Evolutionary conservation across 2,329 filamentous ascomycete species (phyloP).

Genomic region (Hymenoscyphus linearis): DNA sequence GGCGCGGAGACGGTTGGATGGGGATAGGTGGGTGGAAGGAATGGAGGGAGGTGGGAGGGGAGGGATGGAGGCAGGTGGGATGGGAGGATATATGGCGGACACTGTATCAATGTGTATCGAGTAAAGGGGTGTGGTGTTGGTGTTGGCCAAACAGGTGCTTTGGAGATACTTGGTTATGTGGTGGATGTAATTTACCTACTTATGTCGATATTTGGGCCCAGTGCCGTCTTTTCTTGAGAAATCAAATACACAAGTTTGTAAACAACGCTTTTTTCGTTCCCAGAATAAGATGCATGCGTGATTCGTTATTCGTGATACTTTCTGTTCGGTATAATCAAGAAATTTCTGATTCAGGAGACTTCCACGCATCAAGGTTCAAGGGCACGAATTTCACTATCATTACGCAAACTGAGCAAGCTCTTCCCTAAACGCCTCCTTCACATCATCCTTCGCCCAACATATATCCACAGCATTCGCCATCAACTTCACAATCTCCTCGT

Average conservation of each 20-base stretch:
- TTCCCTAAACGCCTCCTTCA: neutral
- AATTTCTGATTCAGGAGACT: too few species aligned
- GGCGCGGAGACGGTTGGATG: neutral
- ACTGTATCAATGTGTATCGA: neutral
- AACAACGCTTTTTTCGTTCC: slow-evolving; percentile 8
- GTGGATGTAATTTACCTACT: neutral
- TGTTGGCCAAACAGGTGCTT: neutral
- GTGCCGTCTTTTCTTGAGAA: neutral
- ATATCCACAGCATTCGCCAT: slow-evolving; percentile 39
- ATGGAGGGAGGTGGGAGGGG: neutral
- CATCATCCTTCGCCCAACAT: slow-evolving; percentile 37
- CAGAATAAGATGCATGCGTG: too few species aligned
- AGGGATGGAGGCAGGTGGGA: neutral
- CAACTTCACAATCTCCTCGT: slow-evolving; percentile 37
- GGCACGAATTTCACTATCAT: too few species aligned
- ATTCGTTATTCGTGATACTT: too few species aligned
- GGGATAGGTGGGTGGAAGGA: neutral
- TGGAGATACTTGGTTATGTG: neutral
- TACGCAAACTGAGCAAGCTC: neutral
- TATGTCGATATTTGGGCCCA: neutral
- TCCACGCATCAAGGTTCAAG: too few species aligned
- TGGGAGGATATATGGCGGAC: neutral
- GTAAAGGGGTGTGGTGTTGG: neutral
- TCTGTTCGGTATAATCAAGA: too few species aligned
- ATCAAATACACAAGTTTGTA: neutral